phyloP scores from a whole-genome alignment of 345 rosid species.

The Reutealis trisperma region DNA sequence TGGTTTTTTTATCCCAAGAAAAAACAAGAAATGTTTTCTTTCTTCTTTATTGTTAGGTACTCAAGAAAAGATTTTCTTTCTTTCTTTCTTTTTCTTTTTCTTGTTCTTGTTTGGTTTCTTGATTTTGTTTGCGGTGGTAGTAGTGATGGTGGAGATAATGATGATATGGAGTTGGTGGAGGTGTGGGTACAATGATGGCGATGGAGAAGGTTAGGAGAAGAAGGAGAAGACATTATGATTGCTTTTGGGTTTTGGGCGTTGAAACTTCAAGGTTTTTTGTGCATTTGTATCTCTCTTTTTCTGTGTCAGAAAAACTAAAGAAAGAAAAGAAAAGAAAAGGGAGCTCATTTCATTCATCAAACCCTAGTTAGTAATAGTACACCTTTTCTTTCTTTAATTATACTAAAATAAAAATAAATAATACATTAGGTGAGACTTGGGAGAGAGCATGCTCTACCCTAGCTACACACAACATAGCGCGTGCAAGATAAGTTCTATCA shows the following conservation, averaged over 20 bases:
- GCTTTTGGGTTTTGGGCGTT: conserved; percentile 26
- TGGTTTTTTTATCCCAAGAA: too few relatives aligned
- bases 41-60: neutral
- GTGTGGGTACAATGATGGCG: conserved; percentile 38
- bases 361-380: neutral
- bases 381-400: too few relatives aligned
- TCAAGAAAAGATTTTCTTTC: neutral
- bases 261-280: conserved; percentile 16
- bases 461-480: too few relatives aligned
- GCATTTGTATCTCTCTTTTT: conserved; percentile 1
- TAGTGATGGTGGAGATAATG: neutral
- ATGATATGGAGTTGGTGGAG: conserved; percentile 19
- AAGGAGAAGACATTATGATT: conserved; percentile 32
- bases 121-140: too few relatives aligned
- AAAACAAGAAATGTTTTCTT: neutral
- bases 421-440: too few relatives aligned
- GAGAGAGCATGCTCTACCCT: too few relatives aligned
- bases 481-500: too few relatives aligned
- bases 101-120: neutral
- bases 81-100: neutral
- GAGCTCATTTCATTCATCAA: neutral
- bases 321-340: neutral
- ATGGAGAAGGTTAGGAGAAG: conserved; percentile 16
- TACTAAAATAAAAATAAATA: too few relatives aligned
- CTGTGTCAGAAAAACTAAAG: conserved; percentile 10